These are phyloP conservation scores for Oryza brachyantha DNA, from an alignment of 176 grass and related monocot species.

Conservation along the genomic window DNA sequence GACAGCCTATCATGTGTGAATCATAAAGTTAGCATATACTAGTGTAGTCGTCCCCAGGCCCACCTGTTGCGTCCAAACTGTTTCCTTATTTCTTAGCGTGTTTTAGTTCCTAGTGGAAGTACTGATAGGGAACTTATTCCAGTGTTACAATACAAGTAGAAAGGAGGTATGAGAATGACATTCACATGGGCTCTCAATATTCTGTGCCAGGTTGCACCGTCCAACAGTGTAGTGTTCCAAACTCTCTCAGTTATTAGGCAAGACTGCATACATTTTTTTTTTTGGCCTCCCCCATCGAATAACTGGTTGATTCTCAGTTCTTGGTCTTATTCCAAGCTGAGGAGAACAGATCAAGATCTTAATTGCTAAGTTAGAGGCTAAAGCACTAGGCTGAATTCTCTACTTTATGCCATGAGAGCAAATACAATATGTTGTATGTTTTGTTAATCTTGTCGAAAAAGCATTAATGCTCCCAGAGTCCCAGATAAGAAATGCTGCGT, in stretches of 20 bases:
- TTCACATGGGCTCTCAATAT: slow-evolving; percentile 7
- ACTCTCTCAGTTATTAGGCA: not conserved
- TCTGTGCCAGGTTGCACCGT: slow-evolving; percentile 28
- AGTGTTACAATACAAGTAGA: not conserved
- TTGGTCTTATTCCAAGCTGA: slow-evolving; percentile 32
- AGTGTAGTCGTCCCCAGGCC: not conserved
- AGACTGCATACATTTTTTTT: not conserved
- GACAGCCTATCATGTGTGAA: not conserved
- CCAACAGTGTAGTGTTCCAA: not conserved
- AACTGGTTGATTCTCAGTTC: slow-evolving; percentile 12
- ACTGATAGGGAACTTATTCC: slow-evolving; percentile 40
- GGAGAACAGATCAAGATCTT: slow-evolving; percentile 27
- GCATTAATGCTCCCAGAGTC: not conserved
- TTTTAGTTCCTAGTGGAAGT: slow-evolving; percentile 31
- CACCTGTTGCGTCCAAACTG: slow-evolving; percentile 5
- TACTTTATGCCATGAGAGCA: slow-evolving; percentile 20
- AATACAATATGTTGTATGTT: not conserved
- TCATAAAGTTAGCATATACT: not conserved
- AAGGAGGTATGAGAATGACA: slow-evolving; percentile 14
- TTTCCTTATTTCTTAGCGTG: not conserved
- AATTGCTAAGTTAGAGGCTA: slow-evolving; percentile 35
- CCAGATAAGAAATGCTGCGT: not conserved
- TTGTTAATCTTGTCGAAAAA: slow-evolving; percentile 9
- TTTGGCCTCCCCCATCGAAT: not conserved
- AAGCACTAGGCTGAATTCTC: slow-evolving; percentile 23